phyloP scores from a whole-genome alignment of 805 yeast genomes.

The Middelhovenomyces tepae region DNA sequence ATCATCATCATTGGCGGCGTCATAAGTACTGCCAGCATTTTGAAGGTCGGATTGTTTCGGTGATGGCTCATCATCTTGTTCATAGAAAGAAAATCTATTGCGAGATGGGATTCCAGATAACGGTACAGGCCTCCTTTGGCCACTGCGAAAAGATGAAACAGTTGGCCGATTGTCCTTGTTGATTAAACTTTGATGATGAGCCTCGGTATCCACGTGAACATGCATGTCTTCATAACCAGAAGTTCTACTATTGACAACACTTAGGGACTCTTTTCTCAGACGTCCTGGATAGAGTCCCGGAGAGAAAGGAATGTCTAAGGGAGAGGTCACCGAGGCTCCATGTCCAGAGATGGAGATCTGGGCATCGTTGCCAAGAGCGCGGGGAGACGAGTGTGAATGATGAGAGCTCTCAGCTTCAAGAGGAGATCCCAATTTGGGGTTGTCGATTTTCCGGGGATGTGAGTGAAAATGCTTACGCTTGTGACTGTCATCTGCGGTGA shows the following conservation, averaged over 20 bases:
- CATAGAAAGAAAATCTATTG: too few species aligned
- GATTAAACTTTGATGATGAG: slow-evolving; percentile 14
- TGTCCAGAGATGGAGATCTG: too few species aligned
- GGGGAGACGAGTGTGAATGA: too few species aligned
- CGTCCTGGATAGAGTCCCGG: slow-evolving; percentile 4
- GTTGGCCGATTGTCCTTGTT: slow-evolving; percentile 6
- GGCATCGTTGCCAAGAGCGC: too few species aligned
- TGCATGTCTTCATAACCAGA: slow-evolving; percentile 14
- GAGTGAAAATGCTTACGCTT: too few species aligned
- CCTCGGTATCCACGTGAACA: slow-evolving; percentile 10
- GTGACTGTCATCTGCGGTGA: slow-evolving; percentile 11
- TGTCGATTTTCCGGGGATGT: slow-evolving; percentile 1
- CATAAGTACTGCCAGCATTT: too few species aligned
- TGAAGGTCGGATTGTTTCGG: too few species aligned
- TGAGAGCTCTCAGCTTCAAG: too few species aligned
- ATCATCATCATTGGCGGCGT: slow-evolving; percentile 25
- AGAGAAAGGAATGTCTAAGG: slow-evolving; percentile 15
- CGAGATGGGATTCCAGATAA: too few species aligned
- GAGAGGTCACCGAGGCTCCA: too few species aligned
- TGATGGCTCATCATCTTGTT: too few species aligned
- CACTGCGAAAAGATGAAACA: slow-evolving; percentile 2
- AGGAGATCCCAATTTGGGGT: slow-evolving; percentile 1
- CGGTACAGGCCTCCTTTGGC: neutral
- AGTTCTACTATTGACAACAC: slow-evolving; percentile 12
- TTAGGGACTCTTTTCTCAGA: slow-evolving; percentile 10